phyloP scores from a whole-genome alignment of 1,284 basidiomycete genomes.

The Coniophora puteana region DNA sequence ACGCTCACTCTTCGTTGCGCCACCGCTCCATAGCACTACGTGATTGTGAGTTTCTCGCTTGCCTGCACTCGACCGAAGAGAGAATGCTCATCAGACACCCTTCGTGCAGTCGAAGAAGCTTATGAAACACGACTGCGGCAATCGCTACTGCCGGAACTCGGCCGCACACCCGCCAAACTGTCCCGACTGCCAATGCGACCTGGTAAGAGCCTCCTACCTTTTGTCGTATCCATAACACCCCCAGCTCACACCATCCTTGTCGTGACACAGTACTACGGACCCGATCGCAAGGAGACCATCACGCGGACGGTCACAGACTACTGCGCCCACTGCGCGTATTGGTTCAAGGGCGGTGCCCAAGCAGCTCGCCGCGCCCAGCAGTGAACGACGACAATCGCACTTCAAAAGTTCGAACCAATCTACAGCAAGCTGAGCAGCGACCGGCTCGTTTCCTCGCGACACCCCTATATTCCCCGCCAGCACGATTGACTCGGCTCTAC shows the following conservation, averaged over 20 bases:
- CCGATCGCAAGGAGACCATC: conserved; percentile 60
- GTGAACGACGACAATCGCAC: conserved; percentile 6
- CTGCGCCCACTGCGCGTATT: conserved; percentile 62
- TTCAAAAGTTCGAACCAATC: conserved; percentile 17
- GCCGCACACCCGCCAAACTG: conserved; percentile 48
- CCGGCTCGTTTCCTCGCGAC: conserved; percentile 17
- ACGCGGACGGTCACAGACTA: conserved; percentile 49
- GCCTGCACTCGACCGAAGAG: neutral
- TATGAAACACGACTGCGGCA: conserved; percentile 59
- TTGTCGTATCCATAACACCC: conserved; percentile 5
- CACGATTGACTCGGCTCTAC: too few relatives aligned
- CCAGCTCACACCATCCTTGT: conserved; percentile 10
- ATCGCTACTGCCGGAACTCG: conserved; percentile 57
- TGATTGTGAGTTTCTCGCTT: conserved; percentile 35
- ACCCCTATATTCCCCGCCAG: conserved; percentile 10
- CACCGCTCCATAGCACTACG: conserved; percentile 61
- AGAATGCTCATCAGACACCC: conserved; percentile 10
- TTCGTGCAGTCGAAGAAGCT: conserved; percentile 50
- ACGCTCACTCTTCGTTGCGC: conserved; percentile 15
- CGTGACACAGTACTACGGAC: conserved; percentile 72
- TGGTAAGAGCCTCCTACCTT: conserved; percentile 27
- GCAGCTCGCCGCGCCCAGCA: conserved; percentile 18
- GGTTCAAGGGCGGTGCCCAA: conserved; percentile 45
- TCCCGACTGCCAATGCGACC: conserved; percentile 53
- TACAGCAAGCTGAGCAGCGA: conserved; percentile 22